Percentiles rank a stretch among this genome's conserved stretches.
These are phyloP conservation scores for sorghum (Sorghum bicolor) DNA, from an alignment of 176 grass and related monocot genomes.

Conservation along the genomic window DNA sequence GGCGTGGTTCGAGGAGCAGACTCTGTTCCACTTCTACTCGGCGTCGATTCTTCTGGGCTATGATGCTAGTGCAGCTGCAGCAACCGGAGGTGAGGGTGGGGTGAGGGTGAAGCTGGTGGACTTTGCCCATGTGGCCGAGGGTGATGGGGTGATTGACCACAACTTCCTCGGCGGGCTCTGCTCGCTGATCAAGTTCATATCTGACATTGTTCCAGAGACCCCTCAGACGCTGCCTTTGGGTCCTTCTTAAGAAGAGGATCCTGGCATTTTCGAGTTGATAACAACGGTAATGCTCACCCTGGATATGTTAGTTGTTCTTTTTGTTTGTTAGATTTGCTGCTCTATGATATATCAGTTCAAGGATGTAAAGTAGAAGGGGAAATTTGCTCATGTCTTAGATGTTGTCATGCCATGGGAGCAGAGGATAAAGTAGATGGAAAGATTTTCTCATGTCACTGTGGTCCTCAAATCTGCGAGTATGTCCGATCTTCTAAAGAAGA, in stretches of 20 bases:
- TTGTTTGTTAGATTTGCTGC: slow-evolving; percentile 12
- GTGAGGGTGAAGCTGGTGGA: slow-evolving; percentile 75
- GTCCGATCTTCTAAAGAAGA: background rate
- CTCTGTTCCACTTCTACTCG: slow-evolving; percentile 89
- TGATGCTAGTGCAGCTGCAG: slow-evolving; percentile 39
- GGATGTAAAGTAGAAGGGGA: background rate
- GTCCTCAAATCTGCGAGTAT: background rate
- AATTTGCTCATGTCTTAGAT: slow-evolving; percentile 1
- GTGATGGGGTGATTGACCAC: slow-evolving; percentile 79
- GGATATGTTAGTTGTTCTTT: slow-evolving; percentile 23
- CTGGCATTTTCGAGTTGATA: background rate
- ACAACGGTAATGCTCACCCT: slow-evolving; percentile 12
- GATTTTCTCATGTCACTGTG: background rate
- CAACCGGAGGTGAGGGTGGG: background rate
- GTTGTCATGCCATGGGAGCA: background rate
- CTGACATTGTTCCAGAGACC: slow-evolving; percentile 51
- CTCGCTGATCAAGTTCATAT: slow-evolving; percentile 73
- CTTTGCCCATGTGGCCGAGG: slow-evolving; percentile 72
- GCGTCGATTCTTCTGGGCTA: slow-evolving; percentile 67
- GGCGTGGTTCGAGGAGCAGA: slow-evolving; percentile 89
- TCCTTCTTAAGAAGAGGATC: slow-evolving; percentile 21
- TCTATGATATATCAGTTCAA: slow-evolving; percentile 17
- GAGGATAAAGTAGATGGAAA: background rate
- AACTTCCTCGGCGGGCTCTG: slow-evolving; percentile 87
- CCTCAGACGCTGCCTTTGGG: background rate